Percentiles rank a stretch among this genome's conserved stretches.
phyloP scores from a whole-genome alignment of 495 filamentous ascomycete species.

The Lineolata rhizophorae region DNA sequence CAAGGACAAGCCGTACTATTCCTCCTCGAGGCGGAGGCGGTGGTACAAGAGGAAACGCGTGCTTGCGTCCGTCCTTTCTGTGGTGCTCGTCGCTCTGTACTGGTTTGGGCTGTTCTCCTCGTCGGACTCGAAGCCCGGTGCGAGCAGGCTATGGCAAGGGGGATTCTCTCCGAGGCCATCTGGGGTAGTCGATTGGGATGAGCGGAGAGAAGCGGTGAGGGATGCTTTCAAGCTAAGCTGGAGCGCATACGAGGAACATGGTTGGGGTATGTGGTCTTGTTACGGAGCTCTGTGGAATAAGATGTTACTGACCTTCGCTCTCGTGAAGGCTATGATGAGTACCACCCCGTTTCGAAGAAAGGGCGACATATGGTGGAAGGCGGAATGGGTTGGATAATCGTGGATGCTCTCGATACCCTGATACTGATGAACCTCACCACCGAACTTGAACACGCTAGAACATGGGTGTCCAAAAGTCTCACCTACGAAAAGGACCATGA shows the following conservation, averaged over 20 bases:
- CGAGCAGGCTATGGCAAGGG: constrained; percentile 2
- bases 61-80: constrained; percentile 24
- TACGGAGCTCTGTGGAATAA: constrained; percentile 3
- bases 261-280: constrained; percentile 68
- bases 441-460: constrained; percentile 58
- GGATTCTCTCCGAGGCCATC: constrained; percentile 7
- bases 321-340: constrained; percentile 60
- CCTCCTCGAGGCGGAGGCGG: constrained; percentile 24
- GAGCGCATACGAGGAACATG: constrained; percentile 79
- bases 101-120: constrained; percentile 32
- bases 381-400: constrained; percentile 91
- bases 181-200: constrained; percentile 40
- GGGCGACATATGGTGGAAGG: constrained; percentile 55
- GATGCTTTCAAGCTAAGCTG: constrained; percentile 79
- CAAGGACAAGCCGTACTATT: constrained; percentile 89
- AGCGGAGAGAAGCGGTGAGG: constrained; percentile 63
- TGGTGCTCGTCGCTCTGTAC: constrained; percentile 31
- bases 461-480: constrained; percentile 73
- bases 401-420: constrained; percentile 86
- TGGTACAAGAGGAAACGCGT: constrained; percentile 29
- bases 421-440: constrained; percentile 96
- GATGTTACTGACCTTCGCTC: not conserved
- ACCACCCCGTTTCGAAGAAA: constrained; percentile 58
- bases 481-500: constrained; percentile 82
- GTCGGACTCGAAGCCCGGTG: not conserved